Percentiles rank a stretch among this genome's conserved stretches.
These are phyloP conservation scores for Plasmodium fragile DNA, from an alignment of 169 alveolate species.

Conservation along the genomic window DNA sequence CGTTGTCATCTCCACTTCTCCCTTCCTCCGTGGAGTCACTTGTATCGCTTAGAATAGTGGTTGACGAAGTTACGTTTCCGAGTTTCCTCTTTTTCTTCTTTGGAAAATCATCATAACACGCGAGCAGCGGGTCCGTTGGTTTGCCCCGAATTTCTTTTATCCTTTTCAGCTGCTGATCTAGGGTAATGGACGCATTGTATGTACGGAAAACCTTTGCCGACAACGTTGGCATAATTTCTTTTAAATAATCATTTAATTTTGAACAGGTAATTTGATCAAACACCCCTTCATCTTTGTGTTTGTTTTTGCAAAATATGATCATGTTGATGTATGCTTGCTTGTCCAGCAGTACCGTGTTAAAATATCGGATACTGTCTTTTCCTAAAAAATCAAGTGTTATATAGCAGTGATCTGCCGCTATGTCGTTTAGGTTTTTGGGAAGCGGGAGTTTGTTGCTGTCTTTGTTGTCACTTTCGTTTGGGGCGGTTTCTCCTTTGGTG, in stretches of 20 bases:
- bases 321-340: conserved; percentile 89
- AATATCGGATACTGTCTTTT: conserved; percentile 97
- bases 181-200: conserved; percentile 98
- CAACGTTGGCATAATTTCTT: conserved; percentile 96
- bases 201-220: conserved; percentile 99
- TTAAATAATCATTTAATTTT: conserved; percentile 95
- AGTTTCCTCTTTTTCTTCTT: conserved; percentile 43
- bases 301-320: conserved; percentile 89
- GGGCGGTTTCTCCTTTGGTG: neutral
- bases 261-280: conserved; percentile 91
- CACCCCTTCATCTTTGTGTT: conserved; percentile 93
- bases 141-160: conserved; percentile 59
- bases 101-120: conserved; percentile 18
- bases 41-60: conserved; percentile 32
- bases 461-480: conserved; percentile 69
- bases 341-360: conserved; percentile 93
- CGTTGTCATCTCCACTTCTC: conserved; percentile 12
- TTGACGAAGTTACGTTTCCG: conserved; percentile 19
- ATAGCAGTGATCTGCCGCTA: conserved; percentile 73
- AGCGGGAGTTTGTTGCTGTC: conserved; percentile 45
- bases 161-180: conserved; percentile 93
- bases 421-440: conserved; percentile 42
- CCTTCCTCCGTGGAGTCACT: conserved; percentile 45
- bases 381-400: conserved; percentile 97
- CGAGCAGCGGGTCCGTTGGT: conserved; percentile 13